Conservation (phyloP, 1,139 yeast genomes). For the Candida sp. region DNA sequence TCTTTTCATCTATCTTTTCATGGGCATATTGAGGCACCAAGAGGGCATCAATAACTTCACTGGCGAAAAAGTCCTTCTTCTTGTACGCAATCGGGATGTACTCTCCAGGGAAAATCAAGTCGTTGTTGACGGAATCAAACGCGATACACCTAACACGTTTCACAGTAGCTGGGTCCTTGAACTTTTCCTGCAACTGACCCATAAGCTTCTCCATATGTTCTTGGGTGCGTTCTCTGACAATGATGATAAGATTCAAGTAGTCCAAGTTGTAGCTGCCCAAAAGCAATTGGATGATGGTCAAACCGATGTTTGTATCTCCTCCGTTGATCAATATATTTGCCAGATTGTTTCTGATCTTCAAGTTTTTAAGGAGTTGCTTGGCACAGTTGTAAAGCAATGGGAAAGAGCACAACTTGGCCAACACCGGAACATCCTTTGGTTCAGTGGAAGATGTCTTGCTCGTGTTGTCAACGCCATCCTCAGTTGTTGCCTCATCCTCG, state of each 20-base stretch:
- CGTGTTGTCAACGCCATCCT: not conserved
- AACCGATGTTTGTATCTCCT: constrained; percentile 46
- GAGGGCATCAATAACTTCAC: constrained; percentile 41
- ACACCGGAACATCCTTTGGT: constrained; percentile 23
- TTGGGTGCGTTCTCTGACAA: constrained; percentile 31
- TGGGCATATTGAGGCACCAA: constrained; percentile 23
- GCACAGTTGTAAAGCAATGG: constrained; percentile 45
- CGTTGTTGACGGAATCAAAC: constrained; percentile 40
- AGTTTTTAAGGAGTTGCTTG: constrained; percentile 38
- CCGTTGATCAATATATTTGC: constrained; percentile 46
- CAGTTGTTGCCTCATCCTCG: constrained; percentile 8
- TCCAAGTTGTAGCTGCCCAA: constrained; percentile 28
- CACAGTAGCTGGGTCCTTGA: constrained; percentile 24
- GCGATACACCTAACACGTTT: constrained; percentile 31
- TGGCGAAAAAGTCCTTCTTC: constrained; percentile 44
- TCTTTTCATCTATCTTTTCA: constrained; percentile 22
- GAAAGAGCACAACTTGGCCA: constrained; percentile 40
- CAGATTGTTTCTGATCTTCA: constrained; percentile 18
- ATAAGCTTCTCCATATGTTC: constrained; percentile 27
- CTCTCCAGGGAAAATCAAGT: constrained; percentile 42
- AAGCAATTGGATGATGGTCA: constrained; percentile 39
- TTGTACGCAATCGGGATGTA: constrained; percentile 38
- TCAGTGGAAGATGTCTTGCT: not conserved
- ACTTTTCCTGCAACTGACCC: constrained; percentile 22
- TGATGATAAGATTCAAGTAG: constrained; percentile 31